phyloP scores from a whole-genome alignment of 176 grass and related monocot genomes.

The Musa acuminata region DNA sequence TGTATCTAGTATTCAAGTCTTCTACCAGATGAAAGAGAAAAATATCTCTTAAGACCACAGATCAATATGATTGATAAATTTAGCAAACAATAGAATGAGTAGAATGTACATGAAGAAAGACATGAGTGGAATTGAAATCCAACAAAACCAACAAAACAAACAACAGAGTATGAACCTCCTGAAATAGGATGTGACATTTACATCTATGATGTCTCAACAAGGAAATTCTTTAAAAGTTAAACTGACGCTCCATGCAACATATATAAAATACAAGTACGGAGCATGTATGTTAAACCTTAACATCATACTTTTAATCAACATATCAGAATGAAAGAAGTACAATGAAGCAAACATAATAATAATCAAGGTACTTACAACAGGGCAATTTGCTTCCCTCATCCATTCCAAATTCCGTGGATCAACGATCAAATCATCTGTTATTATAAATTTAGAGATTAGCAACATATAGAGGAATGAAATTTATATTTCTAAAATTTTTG shows the following conservation, averaged over 20 bases:
- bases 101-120: too few species aligned
- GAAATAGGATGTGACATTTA: neutral
- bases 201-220: neutral
- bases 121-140: too few species aligned
- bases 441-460: slow-evolving; percentile 16
- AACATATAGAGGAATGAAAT: neutral
- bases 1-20: too few species aligned
- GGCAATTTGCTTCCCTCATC: slow-evolving; percentile 91
- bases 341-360: slow-evolving; percentile 23
- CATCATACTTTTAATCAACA: neutral
- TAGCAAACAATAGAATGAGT: too few species aligned
- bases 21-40: too few species aligned
- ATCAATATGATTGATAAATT: too few species aligned
- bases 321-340: neutral
- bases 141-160: too few species aligned
- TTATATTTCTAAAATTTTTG: neutral
- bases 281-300: neutral
- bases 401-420: slow-evolving; percentile 96
- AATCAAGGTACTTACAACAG: slow-evolving; percentile 66
- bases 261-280: neutral
- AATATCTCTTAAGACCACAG: too few species aligned
- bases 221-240: neutral
- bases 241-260: neutral
- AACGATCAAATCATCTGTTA: slow-evolving; percentile 84
- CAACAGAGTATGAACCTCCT: too few species aligned